Evolutionary conservation across 2,329 filamentous ascomycete genomes (phyloP).

Genomic region (Alternaria longipes): DNA sequence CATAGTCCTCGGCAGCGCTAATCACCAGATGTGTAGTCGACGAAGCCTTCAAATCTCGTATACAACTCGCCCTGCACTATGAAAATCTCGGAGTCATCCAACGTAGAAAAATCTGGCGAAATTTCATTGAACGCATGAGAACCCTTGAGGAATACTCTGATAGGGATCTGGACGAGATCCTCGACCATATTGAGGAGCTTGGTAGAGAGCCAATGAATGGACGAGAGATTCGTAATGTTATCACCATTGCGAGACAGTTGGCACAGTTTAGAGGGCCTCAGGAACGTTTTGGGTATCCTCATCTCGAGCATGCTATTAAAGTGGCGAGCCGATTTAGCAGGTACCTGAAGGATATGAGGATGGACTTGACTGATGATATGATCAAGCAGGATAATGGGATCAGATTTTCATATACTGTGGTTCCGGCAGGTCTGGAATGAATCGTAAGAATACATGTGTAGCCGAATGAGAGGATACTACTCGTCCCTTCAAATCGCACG

Average conservation of each 20-base stretch:
- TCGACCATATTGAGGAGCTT: background rate
- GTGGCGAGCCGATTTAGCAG: background rate
- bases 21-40: background rate
- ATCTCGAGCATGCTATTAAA: background rate
- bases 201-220: background rate
- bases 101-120: background rate
- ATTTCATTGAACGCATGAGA: fast-evolving
- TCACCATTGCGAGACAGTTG: background rate
- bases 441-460: no score
- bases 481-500: no score
- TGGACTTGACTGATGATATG: background rate
- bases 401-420: no score
- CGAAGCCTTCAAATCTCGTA: background rate
- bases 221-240: background rate
- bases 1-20: no score
- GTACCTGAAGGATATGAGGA: background rate
- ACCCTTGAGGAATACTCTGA: background rate
- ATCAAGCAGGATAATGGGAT: background rate
- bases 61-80: background rate
- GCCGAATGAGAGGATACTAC: no score
- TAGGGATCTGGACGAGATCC: background rate
- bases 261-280: fast-evolving
- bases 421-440: no score
- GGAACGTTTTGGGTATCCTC: background rate
- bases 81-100: fast-evolving